These are phyloP conservation scores for Spiromastix sp. DNA, from an alignment of 2,329 filamentous ascomycete species.

Conservation along the genomic window DNA sequence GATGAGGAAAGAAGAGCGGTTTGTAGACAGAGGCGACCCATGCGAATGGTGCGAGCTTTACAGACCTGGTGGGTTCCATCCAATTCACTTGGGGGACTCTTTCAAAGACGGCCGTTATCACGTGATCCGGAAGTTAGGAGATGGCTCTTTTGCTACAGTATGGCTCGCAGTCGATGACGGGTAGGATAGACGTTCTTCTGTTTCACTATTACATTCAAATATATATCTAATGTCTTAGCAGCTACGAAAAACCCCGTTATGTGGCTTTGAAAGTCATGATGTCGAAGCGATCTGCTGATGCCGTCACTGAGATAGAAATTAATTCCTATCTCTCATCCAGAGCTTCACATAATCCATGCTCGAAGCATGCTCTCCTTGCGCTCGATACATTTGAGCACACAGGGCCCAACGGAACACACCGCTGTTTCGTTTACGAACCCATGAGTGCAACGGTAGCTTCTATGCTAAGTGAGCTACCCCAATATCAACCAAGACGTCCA, in stretches of 20 bases:
- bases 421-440: conserved; percentile 25
- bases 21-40: conserved; percentile 1
- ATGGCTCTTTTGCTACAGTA: conserved; percentile 36
- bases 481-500: conserved; percentile 11
- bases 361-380: conserved; percentile 19
- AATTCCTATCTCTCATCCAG: neutral
- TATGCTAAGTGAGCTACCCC: conserved; percentile 15
- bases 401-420: conserved; percentile 26
- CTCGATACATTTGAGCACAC: conserved; percentile 21
- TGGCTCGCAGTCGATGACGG: conserved; percentile 32
- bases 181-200: conserved; percentile 8
- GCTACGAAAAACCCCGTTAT: conserved; percentile 5
- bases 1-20: neutral
- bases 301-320: conserved; percentile 13
- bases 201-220: neutral
- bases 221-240: conserved; percentile 7
- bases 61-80: conserved; percentile 33
- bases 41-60: conserved; percentile 16
- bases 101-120: conserved; percentile 34
- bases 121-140: conserved; percentile 37
- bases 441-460: conserved; percentile 20
- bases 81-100: conserved; percentile 31
- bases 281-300: conserved; percentile 13
- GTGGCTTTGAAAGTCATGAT: conserved; percentile 26
- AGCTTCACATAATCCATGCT: conserved; percentile 10